Base-by-base conservation (phyloP, 208 protist genomes). In the Trypanosoma vivax region DNA sequence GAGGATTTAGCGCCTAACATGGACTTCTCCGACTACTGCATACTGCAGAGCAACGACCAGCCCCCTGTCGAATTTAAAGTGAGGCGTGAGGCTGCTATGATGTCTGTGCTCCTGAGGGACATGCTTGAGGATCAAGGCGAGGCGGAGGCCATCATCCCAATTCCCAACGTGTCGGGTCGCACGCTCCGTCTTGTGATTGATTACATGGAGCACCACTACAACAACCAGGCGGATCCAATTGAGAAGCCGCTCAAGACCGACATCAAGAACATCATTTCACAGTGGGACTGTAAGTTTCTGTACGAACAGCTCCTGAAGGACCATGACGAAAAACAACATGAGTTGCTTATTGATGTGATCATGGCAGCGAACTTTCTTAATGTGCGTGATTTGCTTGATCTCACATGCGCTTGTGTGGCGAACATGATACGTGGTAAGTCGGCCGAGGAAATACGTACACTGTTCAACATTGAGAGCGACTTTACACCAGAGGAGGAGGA, bases 391-490 rank as follows among this genome's bases (percentile, higher is more conserved):
- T 70, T 97, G 25, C 77, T 97, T 2, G 94, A 97, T 46, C 71
- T 97, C 30, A 96, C 90, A n/a, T 96, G 91, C 51, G 86, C 83
- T 28, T 94, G 84, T 27, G 90, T 97, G 13, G 94, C 94, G 1
- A 90, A 72, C 47, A 92, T 96, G 84, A 94, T 97, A 50, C 90
- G 92, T 31, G 88, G 90, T 35, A 97, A 97, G 71, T 86, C 91
- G 7, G 89, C 95, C 3, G 90, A 98, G 71, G 65, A 97, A 68
- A 97, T 97, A 38, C 78, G 92, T 10, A 61, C 69, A 29, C 78
- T 95, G 21, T 97, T 97, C 62, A 96, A 96, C 76, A 96, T 97
- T 73, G 92, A 95, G 63, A 96, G 95, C 60, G 94, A 97, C 53
- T 97, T 97, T 64, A 96, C 84, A 2, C 91, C 87, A 2, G 92